phyloP scores from a whole-genome alignment of 371 early-diverging fungal genomes.

The Dinochytrium kinnereticum region DNA sequence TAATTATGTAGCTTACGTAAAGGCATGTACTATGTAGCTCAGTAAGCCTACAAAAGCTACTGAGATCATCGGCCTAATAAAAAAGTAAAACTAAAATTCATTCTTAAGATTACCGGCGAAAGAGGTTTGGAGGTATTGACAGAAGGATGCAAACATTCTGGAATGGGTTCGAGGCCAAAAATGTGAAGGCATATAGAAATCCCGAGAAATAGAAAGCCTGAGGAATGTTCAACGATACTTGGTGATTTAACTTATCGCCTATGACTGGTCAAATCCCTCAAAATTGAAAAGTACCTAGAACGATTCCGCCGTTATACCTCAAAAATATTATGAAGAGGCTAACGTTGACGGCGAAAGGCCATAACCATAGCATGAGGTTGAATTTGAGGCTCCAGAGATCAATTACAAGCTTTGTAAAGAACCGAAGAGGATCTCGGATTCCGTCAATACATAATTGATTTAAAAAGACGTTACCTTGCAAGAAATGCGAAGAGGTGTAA shows the following conservation, averaged over 20 bases:
- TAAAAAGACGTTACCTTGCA: not conserved
- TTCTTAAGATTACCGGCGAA: not conserved
- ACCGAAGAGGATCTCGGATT: not conserved
- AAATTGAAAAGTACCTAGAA: constrained; percentile 60
- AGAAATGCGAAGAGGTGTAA: not conserved
- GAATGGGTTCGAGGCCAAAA: constrained; percentile 11
- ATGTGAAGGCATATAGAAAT: constrained; percentile 62
- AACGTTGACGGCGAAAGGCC: constrained; percentile 47
- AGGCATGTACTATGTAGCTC: constrained; percentile 50
- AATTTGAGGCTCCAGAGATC: constrained; percentile 19
- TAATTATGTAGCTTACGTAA: constrained; percentile 60
- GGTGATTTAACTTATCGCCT: constrained; percentile 89
- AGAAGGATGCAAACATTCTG: not conserved
- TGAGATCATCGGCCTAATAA: not conserved
- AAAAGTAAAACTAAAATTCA: not conserved
- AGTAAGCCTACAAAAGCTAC: not conserved
- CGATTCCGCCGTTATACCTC: constrained; percentile 83
- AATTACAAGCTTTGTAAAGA: not conserved
- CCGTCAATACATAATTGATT: not conserved
- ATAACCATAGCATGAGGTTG: constrained; percentile 24
- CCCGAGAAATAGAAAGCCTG: constrained; percentile 87
- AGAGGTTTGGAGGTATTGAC: too few species aligned
- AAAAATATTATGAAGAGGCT: constrained; percentile 70
- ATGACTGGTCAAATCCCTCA: not conserved
- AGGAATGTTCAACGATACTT: constrained; percentile 79